Percentiles rank a stretch among this genome's conserved stretches.
Evolutionary conservation across 352 stramenopile species (phyloP).

Genomic region (Thalassiosira ordinaria): DNA sequence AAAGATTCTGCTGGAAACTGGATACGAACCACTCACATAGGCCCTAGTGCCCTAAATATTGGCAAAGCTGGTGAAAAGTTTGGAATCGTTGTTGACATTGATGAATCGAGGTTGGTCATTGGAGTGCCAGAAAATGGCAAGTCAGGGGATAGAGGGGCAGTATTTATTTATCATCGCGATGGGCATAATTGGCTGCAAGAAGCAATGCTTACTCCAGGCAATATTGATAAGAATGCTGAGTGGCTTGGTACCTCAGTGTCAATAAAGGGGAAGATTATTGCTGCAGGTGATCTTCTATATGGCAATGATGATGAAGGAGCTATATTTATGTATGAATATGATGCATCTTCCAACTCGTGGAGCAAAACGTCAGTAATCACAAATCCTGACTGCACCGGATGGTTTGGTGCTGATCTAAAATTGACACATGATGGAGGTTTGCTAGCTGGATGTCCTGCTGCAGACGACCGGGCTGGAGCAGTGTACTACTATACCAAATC

Average conservation of each 20-base stretch:
- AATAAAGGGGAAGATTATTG: slow-evolving; percentile 6
- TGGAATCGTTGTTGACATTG: no score
- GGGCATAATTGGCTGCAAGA: background rate
- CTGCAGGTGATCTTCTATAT: background rate
- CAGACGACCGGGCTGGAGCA: background rate
- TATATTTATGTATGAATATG: slow-evolving; percentile 12
- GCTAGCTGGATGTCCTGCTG: background rate
- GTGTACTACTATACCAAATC: background rate
- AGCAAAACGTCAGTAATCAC: background rate
- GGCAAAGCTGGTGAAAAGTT: no score
- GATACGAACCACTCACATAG: no score
- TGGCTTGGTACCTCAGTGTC: background rate
- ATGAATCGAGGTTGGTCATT: no score
- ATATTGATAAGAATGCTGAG: background rate
- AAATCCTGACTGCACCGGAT: background rate
- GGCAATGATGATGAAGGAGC: background rate
- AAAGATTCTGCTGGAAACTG: no score
- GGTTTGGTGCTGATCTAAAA: background rate
- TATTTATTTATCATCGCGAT: slow-evolving; percentile 8
- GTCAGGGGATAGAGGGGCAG: no score
- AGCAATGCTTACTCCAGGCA: background rate
- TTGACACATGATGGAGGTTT: background rate
- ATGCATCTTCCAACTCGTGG: background rate
- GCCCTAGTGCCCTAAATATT: no score
- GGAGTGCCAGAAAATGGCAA: no score